Evolutionary conservation across 495 filamentous ascomycete genomes (phyloP), one percentile per base, ranked within the genome.

Genomic region (Daldinia loculata): DNA sequence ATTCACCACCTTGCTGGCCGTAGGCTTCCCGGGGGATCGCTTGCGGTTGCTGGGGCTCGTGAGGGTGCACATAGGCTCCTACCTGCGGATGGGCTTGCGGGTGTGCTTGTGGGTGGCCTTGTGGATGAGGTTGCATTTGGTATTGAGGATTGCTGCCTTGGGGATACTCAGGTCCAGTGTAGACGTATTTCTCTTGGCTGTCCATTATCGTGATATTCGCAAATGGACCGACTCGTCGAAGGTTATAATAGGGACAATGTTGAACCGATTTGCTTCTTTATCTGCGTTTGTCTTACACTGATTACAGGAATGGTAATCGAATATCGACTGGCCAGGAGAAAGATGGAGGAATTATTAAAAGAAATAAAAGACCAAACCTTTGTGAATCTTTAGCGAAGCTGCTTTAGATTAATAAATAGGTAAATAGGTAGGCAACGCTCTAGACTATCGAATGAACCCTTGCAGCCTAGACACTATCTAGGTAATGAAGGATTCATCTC

Each of bases 1-100:
- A 84, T 58, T 71, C 75, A 51, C 72, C 68, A 41, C 71, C 53
- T 60, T 74, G 58, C 56, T 74, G 63, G 45, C 61, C 67, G 30
- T 56, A 67, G 5, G 67, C 58, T 14, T 58, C 34, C 14, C 45
- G 66, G 8, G 27, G 24, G 45, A 61, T 48, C 52, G 66, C 5
- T 36, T 58, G 63, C 14, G 52, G 39, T 9, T 56, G 45, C n/a
- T 61, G 63, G 2, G 50, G 52, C 19, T 24, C 52, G 29, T 55
- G 50, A 24, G 48, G 45, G 9, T 69, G 66, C 36, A 17, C 15
- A 56, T 65, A 57, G 0, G 56, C 15, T 38, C 68, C 62, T 26
- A 56, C 56, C 0, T 41, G 59, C 43, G 66, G 66, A 52, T 45
- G 27, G 53, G 34, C n/a, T 66, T 60, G 32, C 15, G 57, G 63